Evolutionary conservation across 73 alveolate genomes (phyloP), one percentile per base, ranked within the genome.

Genomic region (Paramecium biaurelia): DNA sequence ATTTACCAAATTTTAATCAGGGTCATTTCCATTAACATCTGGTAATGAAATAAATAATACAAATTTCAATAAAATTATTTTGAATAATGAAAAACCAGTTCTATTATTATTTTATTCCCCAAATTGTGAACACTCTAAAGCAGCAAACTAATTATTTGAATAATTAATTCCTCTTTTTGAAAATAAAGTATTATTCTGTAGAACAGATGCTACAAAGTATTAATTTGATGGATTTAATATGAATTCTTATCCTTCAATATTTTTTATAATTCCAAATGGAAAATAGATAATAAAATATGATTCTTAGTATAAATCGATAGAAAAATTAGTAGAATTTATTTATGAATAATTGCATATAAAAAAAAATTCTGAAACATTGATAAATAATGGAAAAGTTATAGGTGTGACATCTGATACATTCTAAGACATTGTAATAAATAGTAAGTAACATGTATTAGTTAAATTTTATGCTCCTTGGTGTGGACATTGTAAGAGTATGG

Each of bases 381-480:
- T 63, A 0, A 72, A 72, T 35, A 72, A 34, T n/a, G 86, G 86
- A 34, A 72, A 10, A 72, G 86, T 72, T 10, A 72, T 72, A 10
- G 7, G 24, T 28, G 35, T 72, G 12, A 72, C 56, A 34, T 20
- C 86, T 3, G 56, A 32, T 5, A 35, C 56, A 35, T 72, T 72
- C 10, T 10, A 72, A 15, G 53, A 30, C 4, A 37, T 34, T 12
- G 99, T 97, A 47, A 45, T 92, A n/a, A 96, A 98, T 63, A 92
- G 89, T 70, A 97, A 93, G 84, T 68, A 93, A 21, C 98, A 97
- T 92, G 99, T 97, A 85, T 93, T 98, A 86, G 98, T 98, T 32
- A 96, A 98, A 94, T 98, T 96, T 94, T 98, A 97, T 93, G 99
- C 99, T 59, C 99, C 99, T 57, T 97, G 98, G 98, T 98, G 99